Conservation (phyloP, 208 protist genomes). For the Crithidia fasciculata region DNA sequence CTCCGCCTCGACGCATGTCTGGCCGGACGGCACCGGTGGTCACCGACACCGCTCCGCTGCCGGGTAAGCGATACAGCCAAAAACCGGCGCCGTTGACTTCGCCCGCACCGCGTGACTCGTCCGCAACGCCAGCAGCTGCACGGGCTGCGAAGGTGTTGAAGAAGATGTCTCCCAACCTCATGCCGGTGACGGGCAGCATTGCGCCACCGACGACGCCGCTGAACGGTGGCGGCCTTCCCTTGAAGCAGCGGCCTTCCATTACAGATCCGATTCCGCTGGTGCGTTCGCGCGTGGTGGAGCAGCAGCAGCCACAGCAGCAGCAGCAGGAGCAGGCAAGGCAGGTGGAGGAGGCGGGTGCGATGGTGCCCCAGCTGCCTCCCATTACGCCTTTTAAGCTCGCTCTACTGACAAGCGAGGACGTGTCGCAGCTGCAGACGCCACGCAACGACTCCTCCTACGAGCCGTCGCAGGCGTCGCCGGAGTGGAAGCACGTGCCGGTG, state of each 20-base stretch:
- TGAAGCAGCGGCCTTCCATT: not conserved
- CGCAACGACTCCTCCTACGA: constrained; percentile 12
- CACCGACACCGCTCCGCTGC: constrained; percentile 4
- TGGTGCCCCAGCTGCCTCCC: not conserved
- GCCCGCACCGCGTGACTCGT: too few species aligned
- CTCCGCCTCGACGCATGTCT: not conserved
- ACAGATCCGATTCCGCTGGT: constrained; percentile 6
- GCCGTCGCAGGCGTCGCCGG: constrained; percentile 14
- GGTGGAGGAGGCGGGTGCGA: not conserved
- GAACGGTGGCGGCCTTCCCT: not conserved
- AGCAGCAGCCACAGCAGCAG: not conserved
- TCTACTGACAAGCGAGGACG: not conserved
- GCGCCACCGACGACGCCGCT: not conserved
- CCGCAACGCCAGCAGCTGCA: too few species aligned
- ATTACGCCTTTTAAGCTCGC: not conserved
- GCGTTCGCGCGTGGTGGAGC: not conserved
- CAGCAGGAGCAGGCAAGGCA: not conserved
- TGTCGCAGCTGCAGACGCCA: constrained; percentile 7
- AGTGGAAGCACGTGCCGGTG: constrained; percentile 12
- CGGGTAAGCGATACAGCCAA: not conserved
- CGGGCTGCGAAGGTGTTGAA: not conserved
- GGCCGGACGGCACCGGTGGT: not conserved
- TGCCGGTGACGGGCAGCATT: not conserved
- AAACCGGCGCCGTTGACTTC: too few species aligned
- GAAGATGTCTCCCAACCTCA: not conserved